Evolutionary conservation across 345 rosid genomes (phyloP).

Genomic region (Cardiospermum halicacabum): DNA sequence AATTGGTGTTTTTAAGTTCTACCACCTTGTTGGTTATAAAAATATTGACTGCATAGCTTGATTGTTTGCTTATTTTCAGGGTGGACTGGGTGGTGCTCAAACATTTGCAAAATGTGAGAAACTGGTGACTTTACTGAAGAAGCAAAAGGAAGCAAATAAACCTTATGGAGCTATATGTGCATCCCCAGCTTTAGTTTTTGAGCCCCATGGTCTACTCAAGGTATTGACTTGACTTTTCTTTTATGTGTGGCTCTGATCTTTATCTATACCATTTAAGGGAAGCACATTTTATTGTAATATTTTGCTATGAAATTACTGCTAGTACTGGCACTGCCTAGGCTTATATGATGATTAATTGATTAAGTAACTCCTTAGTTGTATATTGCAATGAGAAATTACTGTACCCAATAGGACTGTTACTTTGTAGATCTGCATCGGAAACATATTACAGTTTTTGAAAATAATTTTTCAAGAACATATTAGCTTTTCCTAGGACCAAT

Average conservation of each 20-base stretch:
- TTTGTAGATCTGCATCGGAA: no score
- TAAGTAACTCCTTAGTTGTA: background rate
- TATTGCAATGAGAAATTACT: background rate
- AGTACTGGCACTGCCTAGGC: background rate
- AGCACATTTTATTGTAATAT: no score
- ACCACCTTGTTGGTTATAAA: background rate
- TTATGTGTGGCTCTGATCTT: background rate
- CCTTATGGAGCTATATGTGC: conserved; percentile 98
- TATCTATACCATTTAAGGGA: no score
- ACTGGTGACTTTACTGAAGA: conserved; percentile 72
- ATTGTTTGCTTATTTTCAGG: conserved; percentile 34
- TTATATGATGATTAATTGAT: background rate
- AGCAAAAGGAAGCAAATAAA: conserved; percentile 64
- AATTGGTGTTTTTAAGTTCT: conserved; percentile 20
- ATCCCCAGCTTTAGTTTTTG: conserved; percentile 88
- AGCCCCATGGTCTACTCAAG: conserved; percentile 88
- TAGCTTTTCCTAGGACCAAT: no score
- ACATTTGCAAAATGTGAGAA: conserved; percentile 75
- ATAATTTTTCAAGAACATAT: background rate
- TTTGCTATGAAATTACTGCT: no score
- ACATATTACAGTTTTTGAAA: background rate
- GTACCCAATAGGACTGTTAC: background rate
- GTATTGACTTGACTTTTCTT: conserved; percentile 27
- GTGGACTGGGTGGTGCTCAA: conserved; percentile 95
- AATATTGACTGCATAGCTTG: conserved; percentile 3